Conservation (phyloP, 176 grass and related monocot genomes). For the Cenchrus fungigraminus region DNA sequence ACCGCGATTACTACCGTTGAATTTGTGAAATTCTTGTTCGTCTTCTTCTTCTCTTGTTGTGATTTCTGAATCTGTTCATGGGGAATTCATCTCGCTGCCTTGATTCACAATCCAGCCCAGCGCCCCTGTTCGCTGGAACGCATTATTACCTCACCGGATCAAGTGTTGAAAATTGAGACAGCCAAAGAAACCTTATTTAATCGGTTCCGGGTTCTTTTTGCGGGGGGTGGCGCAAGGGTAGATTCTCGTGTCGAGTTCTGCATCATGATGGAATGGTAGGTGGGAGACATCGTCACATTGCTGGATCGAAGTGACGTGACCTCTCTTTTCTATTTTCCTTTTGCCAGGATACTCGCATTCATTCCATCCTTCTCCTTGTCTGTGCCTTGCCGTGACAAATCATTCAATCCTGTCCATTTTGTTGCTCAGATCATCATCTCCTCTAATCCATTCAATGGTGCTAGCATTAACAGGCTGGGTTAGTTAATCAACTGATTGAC, state of each 20-base stretch:
- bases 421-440: background rate
- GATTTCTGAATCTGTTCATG: background rate
- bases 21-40: background rate
- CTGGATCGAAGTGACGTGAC: conserved; percentile 59
- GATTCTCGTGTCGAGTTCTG: conserved; percentile 27
- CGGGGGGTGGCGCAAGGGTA: conserved; percentile 12
- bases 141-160: conserved; percentile 40
- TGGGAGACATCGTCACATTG: conserved; percentile 48
- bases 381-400: conserved; percentile 26
- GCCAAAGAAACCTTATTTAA: background rate
- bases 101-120: conserved; percentile 5
- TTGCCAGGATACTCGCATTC: conserved; percentile 24
- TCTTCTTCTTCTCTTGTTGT: background rate
- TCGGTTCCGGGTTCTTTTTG: conserved; percentile 6
- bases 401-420: conserved; percentile 17
- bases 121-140: background rate
- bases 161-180: background rate
- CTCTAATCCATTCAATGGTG: conserved; percentile 4
- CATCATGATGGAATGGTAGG: conserved; percentile 43
- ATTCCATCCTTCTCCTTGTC: conserved; percentile 21
- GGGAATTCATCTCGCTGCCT: background rate
- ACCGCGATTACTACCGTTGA: background rate
- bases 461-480: background rate
- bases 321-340: conserved; percentile 30
- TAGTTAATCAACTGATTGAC: conserved; percentile 32